A percentile compares a stretch with the other conserved stretches of the same genome.
phyloP scores from a whole-genome alignment of 306 rosid species.

The Morella rubra region DNA sequence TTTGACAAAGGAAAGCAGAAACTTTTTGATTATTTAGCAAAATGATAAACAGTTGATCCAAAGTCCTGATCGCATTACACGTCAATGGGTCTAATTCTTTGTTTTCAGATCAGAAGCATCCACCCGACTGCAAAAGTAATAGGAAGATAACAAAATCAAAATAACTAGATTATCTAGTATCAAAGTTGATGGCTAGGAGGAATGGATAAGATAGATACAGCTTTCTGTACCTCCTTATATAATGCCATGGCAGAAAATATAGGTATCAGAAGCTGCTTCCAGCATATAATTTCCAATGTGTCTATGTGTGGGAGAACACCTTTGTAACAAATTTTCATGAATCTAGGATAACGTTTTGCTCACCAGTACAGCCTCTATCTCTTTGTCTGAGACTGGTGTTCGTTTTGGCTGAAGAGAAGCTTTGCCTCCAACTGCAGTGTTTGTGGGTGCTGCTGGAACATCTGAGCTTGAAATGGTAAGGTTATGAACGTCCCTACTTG shows the following conservation, averaged over 20 bases:
- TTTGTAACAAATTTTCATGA: not conserved
- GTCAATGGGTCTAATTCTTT: not conserved
- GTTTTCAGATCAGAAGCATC: constrained; percentile 23
- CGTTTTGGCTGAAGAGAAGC: constrained; percentile 39
- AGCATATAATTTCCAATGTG: not conserved
- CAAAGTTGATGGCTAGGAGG: not conserved
- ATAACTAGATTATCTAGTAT: not conserved
- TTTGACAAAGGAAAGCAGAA: not conserved
- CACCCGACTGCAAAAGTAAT: constrained; percentile 33
- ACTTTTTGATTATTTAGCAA: not conserved
- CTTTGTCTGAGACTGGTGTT: constrained; percentile 27
- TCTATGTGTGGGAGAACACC: not conserved
- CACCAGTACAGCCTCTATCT: constrained; percentile 34
- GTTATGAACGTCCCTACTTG: constrained; percentile 10
- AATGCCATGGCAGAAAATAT: not conserved
- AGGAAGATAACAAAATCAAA: not conserved
- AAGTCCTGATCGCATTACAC: not conserved
- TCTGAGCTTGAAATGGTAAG: constrained; percentile 20
- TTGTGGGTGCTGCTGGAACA: constrained; percentile 36
- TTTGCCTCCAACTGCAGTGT: constrained; percentile 31
- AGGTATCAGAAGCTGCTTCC: not conserved
- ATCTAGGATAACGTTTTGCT: not conserved
- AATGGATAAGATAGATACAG: not conserved
- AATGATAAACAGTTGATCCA: not conserved
- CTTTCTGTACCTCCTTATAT: not conserved